Conservation (phyloP, 2,329 filamentous ascomycete species). For the Trichoderma sp. region DNA sequence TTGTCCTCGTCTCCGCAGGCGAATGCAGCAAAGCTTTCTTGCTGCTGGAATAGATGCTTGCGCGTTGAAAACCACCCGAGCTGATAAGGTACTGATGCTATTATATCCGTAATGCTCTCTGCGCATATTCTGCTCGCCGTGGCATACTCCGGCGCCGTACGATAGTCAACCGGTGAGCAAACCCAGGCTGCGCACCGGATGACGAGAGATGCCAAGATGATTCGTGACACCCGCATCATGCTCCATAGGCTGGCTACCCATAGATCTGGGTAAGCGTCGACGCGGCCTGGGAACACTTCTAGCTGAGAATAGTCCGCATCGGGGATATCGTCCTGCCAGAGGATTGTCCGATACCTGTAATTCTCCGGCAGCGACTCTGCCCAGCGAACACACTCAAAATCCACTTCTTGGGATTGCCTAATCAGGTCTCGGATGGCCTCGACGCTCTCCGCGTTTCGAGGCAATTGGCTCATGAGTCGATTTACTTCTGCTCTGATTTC, state of each 20-base stretch:
- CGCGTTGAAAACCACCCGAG: constrained; percentile 61
- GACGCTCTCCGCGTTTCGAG: constrained; percentile 54
- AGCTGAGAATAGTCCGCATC: constrained; percentile 56
- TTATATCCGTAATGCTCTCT: constrained; percentile 61
- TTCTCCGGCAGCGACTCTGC: constrained; percentile 53
- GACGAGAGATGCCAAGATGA: constrained; percentile 59
- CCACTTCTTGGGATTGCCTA: constrained; percentile 54
- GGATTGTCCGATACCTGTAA: constrained; percentile 57
- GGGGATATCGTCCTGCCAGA: constrained; percentile 60
- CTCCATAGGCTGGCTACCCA: constrained; percentile 64
- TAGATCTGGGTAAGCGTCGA: constrained; percentile 63
- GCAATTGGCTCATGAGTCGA: constrained; percentile 50
- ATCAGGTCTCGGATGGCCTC: constrained; percentile 57
- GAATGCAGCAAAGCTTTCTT: constrained; percentile 50
- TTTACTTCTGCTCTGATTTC: constrained; percentile 61
- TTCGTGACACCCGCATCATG: constrained; percentile 55
- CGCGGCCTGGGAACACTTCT: constrained; percentile 62
- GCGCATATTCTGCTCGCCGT: constrained; percentile 55
- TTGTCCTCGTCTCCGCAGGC: constrained; percentile 54
- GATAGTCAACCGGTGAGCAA: constrained; percentile 63
- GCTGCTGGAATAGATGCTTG: constrained; percentile 46
- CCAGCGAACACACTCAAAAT: constrained; percentile 58
- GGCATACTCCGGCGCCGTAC: constrained; percentile 65
- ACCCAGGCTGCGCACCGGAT: constrained; percentile 65
- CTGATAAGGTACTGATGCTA: constrained; percentile 64